phyloP scores from a whole-genome alignment of 1,284 basidiomycete species.

The Pyrrhoderma noxium region DNA sequence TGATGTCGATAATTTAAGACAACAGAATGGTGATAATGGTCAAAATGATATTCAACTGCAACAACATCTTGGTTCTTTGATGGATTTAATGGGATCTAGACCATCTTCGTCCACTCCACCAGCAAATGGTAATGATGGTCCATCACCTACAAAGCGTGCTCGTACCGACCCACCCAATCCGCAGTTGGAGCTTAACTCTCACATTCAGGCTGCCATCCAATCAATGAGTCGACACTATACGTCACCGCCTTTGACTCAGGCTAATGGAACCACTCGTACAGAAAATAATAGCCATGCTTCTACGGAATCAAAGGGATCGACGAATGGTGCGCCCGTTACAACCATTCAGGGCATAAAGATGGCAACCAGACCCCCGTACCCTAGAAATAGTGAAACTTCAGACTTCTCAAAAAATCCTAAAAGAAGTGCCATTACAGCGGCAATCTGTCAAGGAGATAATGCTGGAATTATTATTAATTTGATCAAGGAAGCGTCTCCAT shows the following conservation, averaged over 20 bases:
- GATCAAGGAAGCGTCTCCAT: constrained; percentile 50
- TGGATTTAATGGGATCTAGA: constrained; percentile 32
- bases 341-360: constrained; percentile 28
- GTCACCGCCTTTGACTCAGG: constrained; percentile 19
- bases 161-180: constrained; percentile 45
- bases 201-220: constrained; percentile 19
- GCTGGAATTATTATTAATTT: constrained; percentile 53
- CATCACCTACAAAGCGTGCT: constrained; percentile 57
- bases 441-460: constrained; percentile 64
- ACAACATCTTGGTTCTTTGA: constrained; percentile 23
- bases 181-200: constrained; percentile 21
- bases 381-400: constrained; percentile 48
- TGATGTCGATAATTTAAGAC: constrained; percentile 9
- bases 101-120: constrained; percentile 42
- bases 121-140: constrained; percentile 44
- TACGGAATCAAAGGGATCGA: constrained; percentile 19
- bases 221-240: constrained; percentile 18
- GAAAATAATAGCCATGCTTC: constrained; percentile 18
- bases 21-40: constrained; percentile 1
- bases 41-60: constrained; percentile 21
- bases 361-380: constrained; percentile 57
- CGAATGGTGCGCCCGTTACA: background rate
- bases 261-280: constrained; percentile 22
- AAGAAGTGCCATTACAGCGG: constrained; percentile 50
- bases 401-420: constrained; percentile 57